Evolutionary conservation across 257 asterid species (phyloP), one percentile per base, ranked within the genome.

Genomic region (Solanum infundibuliforme): DNA sequence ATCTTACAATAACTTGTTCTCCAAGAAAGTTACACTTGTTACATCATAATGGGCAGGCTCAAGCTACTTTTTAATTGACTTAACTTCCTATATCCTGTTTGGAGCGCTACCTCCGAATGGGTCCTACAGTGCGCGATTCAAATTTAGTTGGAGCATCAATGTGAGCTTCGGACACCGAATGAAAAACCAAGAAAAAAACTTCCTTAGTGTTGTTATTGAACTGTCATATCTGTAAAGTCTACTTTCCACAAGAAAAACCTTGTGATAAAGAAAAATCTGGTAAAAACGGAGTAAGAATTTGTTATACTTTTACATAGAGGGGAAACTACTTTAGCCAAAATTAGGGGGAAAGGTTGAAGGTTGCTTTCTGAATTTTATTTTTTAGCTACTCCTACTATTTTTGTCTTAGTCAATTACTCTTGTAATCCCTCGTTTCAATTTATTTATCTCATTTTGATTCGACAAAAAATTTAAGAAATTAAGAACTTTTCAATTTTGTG

Each of bases 91-190:
- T 52, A 52, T 18, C 0, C 0, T 12, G 20, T 46, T 20, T 1
- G 4, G 11, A 55, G 65, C n/a, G 9, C 2, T 0, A 55, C 2
- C 0, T 55, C 2, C 1, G 0, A 18, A 55, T 18, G 25, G 8
- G 0, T 55, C 10, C 0, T 6, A 0, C 1, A 20, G 4, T 7
- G 4, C 0, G 10, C 10, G 0, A 55, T 55, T 52, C 23, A 1
- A 55, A 18, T 55, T 55, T 55, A 55, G 2, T 55, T 0, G 0
- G 1, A 55, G 7, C 8, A 2, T 48, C 0, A 2, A 48, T 14
- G 1, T 48, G 21, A 48, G 21, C 21, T 48, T 14, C 3, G 60
- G 1, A 2, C n/a, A 55, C 10, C 4, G 0, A 55, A 7, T 3
- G 2, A 0, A 0, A 52, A 55, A 55, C 10, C 10, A 55, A 55